Evolutionary conservation across 2,329 filamentous ascomycete genomes (phyloP), one percentile per base, ranked within the genome.

Genomic region (Nigrospora oryzae): DNA sequence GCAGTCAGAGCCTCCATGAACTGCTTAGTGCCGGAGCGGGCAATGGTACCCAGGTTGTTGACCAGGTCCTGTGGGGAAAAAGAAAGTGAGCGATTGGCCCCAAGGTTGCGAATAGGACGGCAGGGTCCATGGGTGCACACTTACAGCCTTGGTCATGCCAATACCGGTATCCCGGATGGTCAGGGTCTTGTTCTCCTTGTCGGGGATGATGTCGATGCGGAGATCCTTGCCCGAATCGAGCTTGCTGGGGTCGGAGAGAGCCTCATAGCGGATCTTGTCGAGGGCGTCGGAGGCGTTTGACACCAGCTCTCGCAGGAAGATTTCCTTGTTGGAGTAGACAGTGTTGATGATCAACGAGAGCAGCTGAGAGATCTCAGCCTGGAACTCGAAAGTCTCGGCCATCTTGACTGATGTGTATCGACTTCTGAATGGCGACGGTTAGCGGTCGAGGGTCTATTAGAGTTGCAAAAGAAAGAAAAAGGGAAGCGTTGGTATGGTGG

Each of bases 351-450:
- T 98, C 69, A 98, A 87, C 60, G 85, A 89, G 68, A 98, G 86
- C 57, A 98, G 88, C 88, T 98, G 93, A 86, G 91, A 97, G 69
- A 98, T 98, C 87, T 98, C 93, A 86, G 93, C 93, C 86, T 98
- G 93, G 80, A 97, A 98, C 86, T 97, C 91, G 77, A 98, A 98
- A 60, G 90, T 96, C 79, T 97, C 90, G 71, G 89, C 73, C 88
- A 95, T 95, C 69, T 68, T 86, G 72, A 65, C 46, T 51, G 49
- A 46, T 37, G 42, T 46, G 43, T 43, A 40, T 45, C 42, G 46
- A 45, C 46, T 48, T 48, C 46, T 48, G 35, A 11, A 37, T 15
- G 33, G 23, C n/a, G 16, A 38, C 14, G 13, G 15, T 30, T 14
- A 15, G 13, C 4, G 16, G n/a, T 7, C 12, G 16, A 6, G 16